A percentile compares a stretch with the other conserved stretches of the same genome.
phyloP scores from a whole-genome alignment of 805 yeast species.

The Saturnispora mendoncae region DNA sequence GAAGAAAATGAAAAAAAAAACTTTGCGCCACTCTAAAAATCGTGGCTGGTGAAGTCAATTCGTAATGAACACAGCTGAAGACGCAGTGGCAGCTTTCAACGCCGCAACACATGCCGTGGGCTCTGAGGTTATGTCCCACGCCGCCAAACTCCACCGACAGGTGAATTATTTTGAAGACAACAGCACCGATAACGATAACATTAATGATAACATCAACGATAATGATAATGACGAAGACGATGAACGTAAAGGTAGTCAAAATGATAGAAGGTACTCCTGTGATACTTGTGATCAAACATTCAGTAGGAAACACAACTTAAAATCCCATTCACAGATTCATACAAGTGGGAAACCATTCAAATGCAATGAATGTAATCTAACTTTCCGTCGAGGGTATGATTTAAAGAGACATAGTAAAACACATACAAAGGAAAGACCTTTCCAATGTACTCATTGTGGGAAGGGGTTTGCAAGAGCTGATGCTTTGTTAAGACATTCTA shows the following conservation, averaged over 20 bases:
- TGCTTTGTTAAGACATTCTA: conserved; percentile 61
- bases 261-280: conserved; percentile 36
- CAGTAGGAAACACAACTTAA: conserved; percentile 66
- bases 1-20: background rate
- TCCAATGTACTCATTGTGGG: conserved; percentile 49
- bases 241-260: no score
- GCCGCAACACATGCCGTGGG: background rate
- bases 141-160: background rate
- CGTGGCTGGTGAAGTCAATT: conserved; percentile 7
- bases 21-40: conserved; percentile 6
- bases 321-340: conserved; percentile 63
- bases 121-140: no score
- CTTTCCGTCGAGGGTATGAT: conserved; percentile 68
- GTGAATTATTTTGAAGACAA: background rate
- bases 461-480: conserved; percentile 66
- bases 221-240: no score
- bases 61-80: conserved; percentile 4
- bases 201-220: no score
- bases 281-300: conserved; percentile 54
- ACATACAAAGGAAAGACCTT: conserved; percentile 72
- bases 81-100: conserved; percentile 8
- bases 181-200: conserved; percentile 4
- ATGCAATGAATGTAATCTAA: conserved; percentile 52
- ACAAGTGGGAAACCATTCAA: conserved; percentile 53
- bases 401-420: conserved; percentile 65